Base-by-base conservation (phyloP, 441 rosid species). In the Biscutella laevigata region DNA sequence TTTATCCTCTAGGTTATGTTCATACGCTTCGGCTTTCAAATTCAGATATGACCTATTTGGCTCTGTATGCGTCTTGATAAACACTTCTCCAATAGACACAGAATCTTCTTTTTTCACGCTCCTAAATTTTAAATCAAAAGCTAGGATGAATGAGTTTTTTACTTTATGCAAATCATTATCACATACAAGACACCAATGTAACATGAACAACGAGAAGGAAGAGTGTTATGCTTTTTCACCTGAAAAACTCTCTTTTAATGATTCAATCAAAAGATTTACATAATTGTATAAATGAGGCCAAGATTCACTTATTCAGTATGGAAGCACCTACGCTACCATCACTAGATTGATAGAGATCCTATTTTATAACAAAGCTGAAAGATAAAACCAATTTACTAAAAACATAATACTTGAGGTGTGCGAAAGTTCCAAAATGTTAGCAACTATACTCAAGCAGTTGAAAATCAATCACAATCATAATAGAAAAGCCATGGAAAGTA, bases 401-500 rank as follows among this genome's bases (percentile, higher is more conserved):
- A 20, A 54, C 41, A 32, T 20, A 30, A 55, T 40, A 53, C 4
- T 2, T 21, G 15, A 22, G 33, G 25, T 20, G 21, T 14, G 28
- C 3, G 8, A 26, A 28, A 52, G 48, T 54, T 40, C 26, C 32
- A 40, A 32, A 37, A 6, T 19, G 14, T 28, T 49, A 20, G 19
- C 11, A 39, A 48, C 50, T 6, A 47, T 1, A 55, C 37, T 7
- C 15, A 15, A 42, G 25, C 37, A 11, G 7, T 36, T 29, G 19
- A 58, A 36, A 34, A 53, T 36, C 14, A 47, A 40, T 40, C 39
- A 33, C 14, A 40, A 56, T 9, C 20, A 49, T 2, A 25, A 26
- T 20, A 40, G 21, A 24, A 14, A 50, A 56, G 2, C 2, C 26
- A 51, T 11, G 36, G 24, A 30, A 70, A 7, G 37, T 71, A 84